Percentiles rank a stretch among this genome's conserved stretches.
Evolutionary conservation across 2,329 filamentous ascomycete species (phyloP).

Genomic region (Dactylellina sp.): DNA sequence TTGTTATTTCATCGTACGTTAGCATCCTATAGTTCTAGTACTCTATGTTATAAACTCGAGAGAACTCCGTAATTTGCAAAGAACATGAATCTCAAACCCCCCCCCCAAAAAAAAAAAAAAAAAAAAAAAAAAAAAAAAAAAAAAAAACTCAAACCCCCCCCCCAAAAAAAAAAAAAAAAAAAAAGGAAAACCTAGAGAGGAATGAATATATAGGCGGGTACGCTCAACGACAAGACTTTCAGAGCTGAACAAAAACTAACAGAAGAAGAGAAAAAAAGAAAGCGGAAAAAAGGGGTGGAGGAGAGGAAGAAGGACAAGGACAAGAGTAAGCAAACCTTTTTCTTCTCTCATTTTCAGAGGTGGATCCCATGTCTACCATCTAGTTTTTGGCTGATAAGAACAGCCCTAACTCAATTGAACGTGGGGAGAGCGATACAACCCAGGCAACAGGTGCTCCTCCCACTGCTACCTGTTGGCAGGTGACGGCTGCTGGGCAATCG

Average conservation of each 20-base stretch:
- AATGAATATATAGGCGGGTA: too few relatives aligned
- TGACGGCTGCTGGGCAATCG: conserved; percentile 3
- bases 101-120: too few relatives aligned
- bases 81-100: too few relatives aligned
- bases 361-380: conserved; percentile 48
- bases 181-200: too few relatives aligned
- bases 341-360: conserved; percentile 52
- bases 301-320: neutral
- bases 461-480: conserved; percentile 39
- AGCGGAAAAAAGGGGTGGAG: neutral
- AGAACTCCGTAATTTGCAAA: too few relatives aligned
- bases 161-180: too few relatives aligned
- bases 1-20: neutral
- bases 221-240: too few relatives aligned
- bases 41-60: too few relatives aligned
- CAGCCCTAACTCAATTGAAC: conserved; percentile 2
- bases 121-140: too few relatives aligned
- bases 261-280: neutral
- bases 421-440: conserved; percentile 31
- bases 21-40: neutral
- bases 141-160: too few relatives aligned
- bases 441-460: conserved; percentile 55
- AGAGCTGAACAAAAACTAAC: neutral
- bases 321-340: conserved; percentile 39
- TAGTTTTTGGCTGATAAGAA: conserved; percentile 22